Conservation (phyloP, 192 early-diverging fungal species). For the Borealophlyctis nickersoniae region DNA sequence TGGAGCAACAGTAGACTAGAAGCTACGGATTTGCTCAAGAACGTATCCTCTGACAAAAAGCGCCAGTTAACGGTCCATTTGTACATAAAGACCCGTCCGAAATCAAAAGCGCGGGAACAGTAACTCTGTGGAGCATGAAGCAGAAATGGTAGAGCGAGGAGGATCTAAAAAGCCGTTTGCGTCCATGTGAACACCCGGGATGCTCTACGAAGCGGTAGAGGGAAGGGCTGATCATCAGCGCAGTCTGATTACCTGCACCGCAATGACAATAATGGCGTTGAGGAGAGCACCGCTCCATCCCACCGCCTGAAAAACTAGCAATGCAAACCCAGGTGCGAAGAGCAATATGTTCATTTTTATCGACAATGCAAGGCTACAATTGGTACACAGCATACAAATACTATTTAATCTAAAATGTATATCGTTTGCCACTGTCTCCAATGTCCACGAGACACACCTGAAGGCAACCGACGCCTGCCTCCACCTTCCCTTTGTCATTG, state of each 20-base stretch:
- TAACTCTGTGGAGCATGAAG: constrained; percentile 57
- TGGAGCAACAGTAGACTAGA: too few relatives aligned
- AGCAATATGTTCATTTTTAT: constrained; percentile 96
- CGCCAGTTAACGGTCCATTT: constrained; percentile 97
- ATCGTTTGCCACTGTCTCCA: too few relatives aligned
- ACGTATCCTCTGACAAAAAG: constrained; percentile 68
- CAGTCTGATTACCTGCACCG: constrained; percentile 27
- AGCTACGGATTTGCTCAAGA: constrained; percentile 43
- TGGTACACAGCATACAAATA: too few relatives aligned
- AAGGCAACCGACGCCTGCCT: constrained; percentile 54
- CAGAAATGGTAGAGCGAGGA: constrained; percentile 65
- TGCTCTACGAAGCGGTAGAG: too few relatives aligned
- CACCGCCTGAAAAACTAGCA: constrained; percentile 54
- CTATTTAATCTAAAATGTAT: too few relatives aligned
- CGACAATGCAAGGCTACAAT: constrained; percentile 75
- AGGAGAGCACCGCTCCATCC: constrained; percentile 42
- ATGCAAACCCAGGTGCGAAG: constrained; percentile 82
- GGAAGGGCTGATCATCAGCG: neutral
- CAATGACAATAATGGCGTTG: constrained; percentile 35
- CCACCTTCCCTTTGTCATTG: constrained; percentile 56
- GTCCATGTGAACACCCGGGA: neutral
- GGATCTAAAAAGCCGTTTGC: constrained; percentile 34
- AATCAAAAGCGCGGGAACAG: constrained; percentile 80
- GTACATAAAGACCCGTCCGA: constrained; percentile 78
- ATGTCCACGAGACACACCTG: constrained; percentile 61